A percentile compares a stretch with the other conserved stretches of the same genome.
These are phyloP conservation scores for Hysterangium stoloniferum DNA, from an alignment of 768 basidiomycete species.

Conservation along the genomic window DNA sequence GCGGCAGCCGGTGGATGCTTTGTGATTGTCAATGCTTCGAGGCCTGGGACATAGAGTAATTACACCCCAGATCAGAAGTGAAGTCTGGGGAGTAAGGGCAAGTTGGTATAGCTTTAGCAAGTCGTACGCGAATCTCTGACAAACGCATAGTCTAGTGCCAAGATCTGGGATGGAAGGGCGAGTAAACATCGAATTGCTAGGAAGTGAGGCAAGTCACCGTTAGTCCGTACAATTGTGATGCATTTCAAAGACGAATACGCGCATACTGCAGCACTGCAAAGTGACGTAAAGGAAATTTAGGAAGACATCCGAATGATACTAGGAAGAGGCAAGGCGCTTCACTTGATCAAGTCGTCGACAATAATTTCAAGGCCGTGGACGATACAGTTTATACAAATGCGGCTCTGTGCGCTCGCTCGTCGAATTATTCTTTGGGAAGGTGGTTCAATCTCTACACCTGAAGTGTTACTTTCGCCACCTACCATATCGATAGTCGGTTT, in stretches of 20 bases:
- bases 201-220: neutral
- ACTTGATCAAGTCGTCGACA: conserved; percentile 9
- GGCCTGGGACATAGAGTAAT: conserved; percentile 10
- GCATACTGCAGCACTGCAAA: neutral
- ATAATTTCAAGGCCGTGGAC: conserved; percentile 23
- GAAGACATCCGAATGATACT: conserved; percentile 1
- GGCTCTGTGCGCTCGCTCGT: conserved; percentile 30
- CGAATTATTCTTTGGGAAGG: conserved; percentile 29
- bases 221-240: neutral
- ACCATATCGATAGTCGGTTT: conserved; percentile 38
- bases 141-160: neutral
- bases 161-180: neutral
- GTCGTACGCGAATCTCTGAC: neutral
- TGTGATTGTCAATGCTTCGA: conserved; percentile 32
- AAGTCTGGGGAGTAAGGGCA: neutral
- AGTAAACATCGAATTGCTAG: neutral
- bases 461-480: conserved; percentile 9
- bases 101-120: neutral
- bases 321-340: conserved; percentile 4
- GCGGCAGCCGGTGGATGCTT: conserved; percentile 36
- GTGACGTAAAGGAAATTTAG: neutral
- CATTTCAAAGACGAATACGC: conserved; percentile 8
- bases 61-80: neutral
- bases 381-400: conserved; percentile 28
- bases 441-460: conserved; percentile 13